Evolutionary conservation across 257 asterid species (phyloP).

Genomic region (Solanum etuberosum): DNA sequence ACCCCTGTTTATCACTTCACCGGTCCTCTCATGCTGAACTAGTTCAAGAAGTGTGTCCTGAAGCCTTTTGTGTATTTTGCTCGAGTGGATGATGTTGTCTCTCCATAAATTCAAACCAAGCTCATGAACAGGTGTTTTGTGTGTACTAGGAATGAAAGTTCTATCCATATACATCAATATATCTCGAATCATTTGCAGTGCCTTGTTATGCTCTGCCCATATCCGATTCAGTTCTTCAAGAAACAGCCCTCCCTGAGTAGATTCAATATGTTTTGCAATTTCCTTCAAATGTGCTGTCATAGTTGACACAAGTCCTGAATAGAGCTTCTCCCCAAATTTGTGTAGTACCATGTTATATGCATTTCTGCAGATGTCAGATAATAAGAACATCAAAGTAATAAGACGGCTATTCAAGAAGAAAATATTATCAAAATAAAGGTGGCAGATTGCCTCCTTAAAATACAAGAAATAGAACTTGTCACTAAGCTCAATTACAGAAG

Average conservation of each 20-base stretch:
- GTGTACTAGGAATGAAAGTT: conserved; percentile 21
- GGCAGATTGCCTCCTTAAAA: not conserved
- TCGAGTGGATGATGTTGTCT: conserved; percentile 15
- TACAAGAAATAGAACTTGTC: not conserved
- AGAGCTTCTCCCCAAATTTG: conserved; percentile 24
- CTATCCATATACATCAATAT: conserved; percentile 29
- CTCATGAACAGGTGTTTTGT: conserved; percentile 24
- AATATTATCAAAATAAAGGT: not conserved
- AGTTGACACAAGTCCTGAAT: conserved; percentile 26
- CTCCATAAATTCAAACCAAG: conserved; percentile 27
- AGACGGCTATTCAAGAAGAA: not conserved
- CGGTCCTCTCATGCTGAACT: conserved; percentile 14
- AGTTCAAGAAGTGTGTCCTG: conserved; percentile 19
- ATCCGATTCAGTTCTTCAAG: conserved; percentile 22
- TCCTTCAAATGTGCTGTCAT: conserved; percentile 25
- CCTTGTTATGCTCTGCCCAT: conserved; percentile 28
- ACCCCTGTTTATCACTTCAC: conserved; percentile 25
- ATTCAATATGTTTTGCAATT: conserved; percentile 16
- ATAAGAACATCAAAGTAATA: not conserved
- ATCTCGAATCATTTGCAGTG: conserved; percentile 28
- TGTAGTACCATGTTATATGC: conserved; percentile 31
- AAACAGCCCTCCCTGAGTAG: conserved; percentile 18
- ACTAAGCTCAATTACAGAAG: not conserved
- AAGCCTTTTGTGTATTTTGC: conserved; percentile 24
- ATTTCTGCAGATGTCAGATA: conserved; percentile 10